A percentile compares a stretch with the other conserved stretches of the same genome.
These are phyloP conservation scores for Phytopythium kandeliae DNA, from an alignment of 352 stramenopile species.

Conservation along the genomic window DNA sequence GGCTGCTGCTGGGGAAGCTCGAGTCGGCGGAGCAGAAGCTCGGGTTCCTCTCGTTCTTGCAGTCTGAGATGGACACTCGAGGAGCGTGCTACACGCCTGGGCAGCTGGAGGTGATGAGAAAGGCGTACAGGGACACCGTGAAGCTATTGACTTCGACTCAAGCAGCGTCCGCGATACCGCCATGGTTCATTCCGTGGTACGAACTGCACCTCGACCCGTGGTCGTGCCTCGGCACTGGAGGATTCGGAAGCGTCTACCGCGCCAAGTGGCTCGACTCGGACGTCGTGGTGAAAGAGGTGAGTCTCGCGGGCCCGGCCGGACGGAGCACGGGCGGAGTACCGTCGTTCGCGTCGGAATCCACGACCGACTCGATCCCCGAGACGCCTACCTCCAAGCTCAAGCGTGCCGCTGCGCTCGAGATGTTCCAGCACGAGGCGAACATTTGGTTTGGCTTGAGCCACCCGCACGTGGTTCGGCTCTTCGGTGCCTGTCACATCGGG, in stretches of 20 bases:
- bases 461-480: constrained; percentile 26
- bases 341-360: not conserved
- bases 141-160: not conserved
- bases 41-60: not conserved
- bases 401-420: constrained; percentile 10
- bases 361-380: not conserved
- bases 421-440: constrained; percentile 20
- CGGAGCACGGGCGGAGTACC: not conserved
- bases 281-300: constrained; percentile 18
- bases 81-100: not conserved
- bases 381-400: not conserved
- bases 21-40: not conserved
- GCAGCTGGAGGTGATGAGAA: constrained; percentile 3
- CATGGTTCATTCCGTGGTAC: constrained; percentile 6
- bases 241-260: constrained; percentile 9
- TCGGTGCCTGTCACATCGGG: constrained; percentile 25
- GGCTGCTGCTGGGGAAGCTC: not conserved
- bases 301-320: not conserved
- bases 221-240: not conserved
- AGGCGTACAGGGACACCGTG: not conserved
- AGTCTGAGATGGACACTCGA: not conserved
- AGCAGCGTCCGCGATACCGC: not conserved
- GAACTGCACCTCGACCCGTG: not conserved
- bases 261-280: constrained; percentile 12
- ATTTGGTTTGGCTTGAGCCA: constrained; percentile 29